Percentiles rank a stretch among this genome's conserved stretches.
These are phyloP conservation scores for Penicillium sp. DNA, from an alignment of 2,329 filamentous ascomycete genomes.

Conservation along the genomic window DNA sequence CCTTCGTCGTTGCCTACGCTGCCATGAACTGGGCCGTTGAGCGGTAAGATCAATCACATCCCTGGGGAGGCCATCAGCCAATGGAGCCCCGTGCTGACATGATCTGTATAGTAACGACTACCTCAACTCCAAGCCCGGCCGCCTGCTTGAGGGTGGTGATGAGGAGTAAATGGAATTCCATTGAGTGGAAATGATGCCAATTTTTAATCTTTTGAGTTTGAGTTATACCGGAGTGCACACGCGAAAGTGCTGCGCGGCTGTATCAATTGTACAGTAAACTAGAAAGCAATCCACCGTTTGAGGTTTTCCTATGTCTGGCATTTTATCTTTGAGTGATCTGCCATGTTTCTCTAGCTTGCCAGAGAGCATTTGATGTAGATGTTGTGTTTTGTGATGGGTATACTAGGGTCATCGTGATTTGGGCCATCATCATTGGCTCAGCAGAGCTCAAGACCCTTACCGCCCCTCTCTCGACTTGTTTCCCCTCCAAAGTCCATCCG, in stretches of 20 bases:
- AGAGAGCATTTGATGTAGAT: neutral
- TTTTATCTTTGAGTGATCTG: neutral
- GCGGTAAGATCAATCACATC: constrained; percentile 63
- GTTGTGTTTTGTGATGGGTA: neutral
- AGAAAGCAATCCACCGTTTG: constrained; percentile 38
- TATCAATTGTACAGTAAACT: constrained; percentile 42
- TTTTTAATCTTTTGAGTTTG: constrained; percentile 3
- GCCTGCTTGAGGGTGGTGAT: constrained; percentile 32
- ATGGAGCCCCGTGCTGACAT: constrained; percentile 5
- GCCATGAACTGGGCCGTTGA: constrained; percentile 88
- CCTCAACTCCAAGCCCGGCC: constrained; percentile 52
- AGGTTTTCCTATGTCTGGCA: constrained; percentile 16
- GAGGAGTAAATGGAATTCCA: constrained; percentile 31
- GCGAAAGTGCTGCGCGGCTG: constrained; percentile 18
- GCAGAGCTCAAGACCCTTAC: neutral
- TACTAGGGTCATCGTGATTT: constrained; percentile 1
- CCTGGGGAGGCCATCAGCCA: neutral
- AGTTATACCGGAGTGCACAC: constrained; percentile 10
- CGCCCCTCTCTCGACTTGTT: neutral
- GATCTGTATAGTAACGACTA: constrained; percentile 46
- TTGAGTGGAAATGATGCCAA: constrained; percentile 5
- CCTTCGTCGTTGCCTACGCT: constrained; percentile 75
- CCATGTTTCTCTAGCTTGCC: neutral
- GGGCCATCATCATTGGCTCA: neutral
- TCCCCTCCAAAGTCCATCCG: neutral